Conservation (phyloP, 2,329 filamentous ascomycete genomes). For the Pseudogymnoascus verrucosus region DNA sequence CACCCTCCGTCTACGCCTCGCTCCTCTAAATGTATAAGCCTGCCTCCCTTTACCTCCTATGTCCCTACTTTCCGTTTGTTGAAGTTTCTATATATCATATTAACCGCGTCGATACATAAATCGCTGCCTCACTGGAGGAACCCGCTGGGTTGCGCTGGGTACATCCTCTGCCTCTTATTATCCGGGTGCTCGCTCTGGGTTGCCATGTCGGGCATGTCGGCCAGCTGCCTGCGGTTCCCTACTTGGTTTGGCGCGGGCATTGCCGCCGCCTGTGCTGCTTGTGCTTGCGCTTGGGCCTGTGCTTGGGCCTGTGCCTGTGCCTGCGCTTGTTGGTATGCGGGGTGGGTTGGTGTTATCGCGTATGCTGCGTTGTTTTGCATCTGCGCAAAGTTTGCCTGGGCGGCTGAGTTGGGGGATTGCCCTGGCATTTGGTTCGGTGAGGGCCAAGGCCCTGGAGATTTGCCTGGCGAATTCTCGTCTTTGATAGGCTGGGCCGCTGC, state of each 20-base stretch:
- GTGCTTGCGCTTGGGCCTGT: slow-evolving; percentile 9
- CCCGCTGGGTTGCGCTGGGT: slow-evolving; percentile 17
- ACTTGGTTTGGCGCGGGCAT: slow-evolving; percentile 2
- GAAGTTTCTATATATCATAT: slow-evolving; percentile 7
- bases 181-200: slow-evolving; percentile 23
- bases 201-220: slow-evolving; percentile 3
- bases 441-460: slow-evolving; percentile 28
- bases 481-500: slow-evolving; percentile 24
- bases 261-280: neutral
- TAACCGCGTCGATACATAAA: neutral
- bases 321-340: slow-evolving; percentile 14
- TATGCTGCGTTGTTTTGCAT: slow-evolving; percentile 24
- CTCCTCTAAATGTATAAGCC: slow-evolving; percentile 5
- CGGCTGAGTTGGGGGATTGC: slow-evolving; percentile 21
- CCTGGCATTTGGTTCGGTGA: slow-evolving; percentile 26
- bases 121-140: slow-evolving; percentile 19
- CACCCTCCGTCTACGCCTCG: slow-evolving; percentile 1
- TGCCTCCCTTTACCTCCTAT: neutral
- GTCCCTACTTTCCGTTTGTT: slow-evolving; percentile 1
- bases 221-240: neutral
- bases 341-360: slow-evolving; percentile 23
- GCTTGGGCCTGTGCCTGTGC: slow-evolving; percentile 2
- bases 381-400: slow-evolving; percentile 21
- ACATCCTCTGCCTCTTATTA: slow-evolving; percentile 29
- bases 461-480: slow-evolving; percentile 27